Percentiles rank a stretch among this genome's conserved stretches.
Conservation (phyloP, 1,284 basidiomycete species). For the Pyrrhoderma lamaoense region DNA sequence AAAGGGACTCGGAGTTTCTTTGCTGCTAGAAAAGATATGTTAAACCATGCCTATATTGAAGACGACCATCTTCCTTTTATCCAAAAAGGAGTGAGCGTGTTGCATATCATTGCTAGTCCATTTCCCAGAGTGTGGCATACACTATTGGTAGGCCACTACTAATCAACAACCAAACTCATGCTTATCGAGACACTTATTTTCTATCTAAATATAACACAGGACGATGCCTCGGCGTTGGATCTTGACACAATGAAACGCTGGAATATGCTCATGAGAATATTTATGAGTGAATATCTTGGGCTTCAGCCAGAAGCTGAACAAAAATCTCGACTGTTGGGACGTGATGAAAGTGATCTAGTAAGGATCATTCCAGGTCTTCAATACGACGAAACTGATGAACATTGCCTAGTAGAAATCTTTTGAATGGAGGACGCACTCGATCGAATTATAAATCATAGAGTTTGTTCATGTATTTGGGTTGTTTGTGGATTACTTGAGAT, state of each 20-base stretch:
- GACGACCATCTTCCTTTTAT: conserved; percentile 97
- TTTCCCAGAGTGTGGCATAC: conserved; percentile 94
- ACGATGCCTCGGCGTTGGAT: conserved; percentile 84
- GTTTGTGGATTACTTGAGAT: neutral
- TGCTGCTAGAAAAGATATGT: conserved; percentile 36
- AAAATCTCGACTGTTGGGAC: conserved; percentile 17
- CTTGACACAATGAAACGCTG: conserved; percentile 82
- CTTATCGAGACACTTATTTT: neutral
- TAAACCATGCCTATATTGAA: conserved; percentile 60
- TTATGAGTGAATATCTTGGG: conserved; percentile 86
- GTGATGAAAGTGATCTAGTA: conserved; percentile 18
- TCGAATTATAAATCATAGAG: conserved; percentile 5
- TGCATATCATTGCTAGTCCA: conserved; percentile 87
- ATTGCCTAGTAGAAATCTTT: conserved; percentile 13
- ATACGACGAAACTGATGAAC: neutral
- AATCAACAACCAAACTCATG: conserved; percentile 20
- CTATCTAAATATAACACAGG: conserved; percentile 46
- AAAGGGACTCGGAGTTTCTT: conserved; percentile 58
- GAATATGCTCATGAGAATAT: conserved; percentile 84
- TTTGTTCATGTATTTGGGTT: neutral
- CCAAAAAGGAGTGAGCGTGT: conserved; percentile 72
- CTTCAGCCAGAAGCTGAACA: conserved; percentile 46
- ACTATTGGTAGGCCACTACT: conserved; percentile 39
- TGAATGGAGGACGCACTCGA: conserved; percentile 7
- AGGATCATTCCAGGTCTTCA: neutral